phyloP scores from a whole-genome alignment of 2,329 filamentous ascomycete genomes.

The Aspergillus novoparasiticus region DNA sequence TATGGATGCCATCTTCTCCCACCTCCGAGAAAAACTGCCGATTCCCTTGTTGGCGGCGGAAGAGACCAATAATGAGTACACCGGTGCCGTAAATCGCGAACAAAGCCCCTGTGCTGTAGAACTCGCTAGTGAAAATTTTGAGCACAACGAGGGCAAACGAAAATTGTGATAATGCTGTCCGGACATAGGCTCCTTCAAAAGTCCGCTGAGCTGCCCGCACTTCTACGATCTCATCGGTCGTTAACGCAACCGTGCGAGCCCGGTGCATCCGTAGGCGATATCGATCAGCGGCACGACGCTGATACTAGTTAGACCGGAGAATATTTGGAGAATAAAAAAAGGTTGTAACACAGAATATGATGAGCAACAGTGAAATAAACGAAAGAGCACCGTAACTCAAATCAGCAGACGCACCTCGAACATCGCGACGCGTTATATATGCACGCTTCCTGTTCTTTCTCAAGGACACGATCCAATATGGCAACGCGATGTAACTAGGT shows the following conservation, averaged over 20 bases:
- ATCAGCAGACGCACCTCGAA: constrained; percentile 29
- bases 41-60: constrained; percentile 88
- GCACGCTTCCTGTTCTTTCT: neutral
- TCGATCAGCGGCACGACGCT: constrained; percentile 70
- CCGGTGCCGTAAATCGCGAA: constrained; percentile 90
- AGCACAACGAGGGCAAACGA: constrained; percentile 92
- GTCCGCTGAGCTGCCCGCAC: constrained; percentile 93
- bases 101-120: constrained; percentile 94
- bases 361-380: neutral
- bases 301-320: constrained; percentile 15
- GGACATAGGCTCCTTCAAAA: constrained; percentile 95
- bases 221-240: constrained; percentile 83
- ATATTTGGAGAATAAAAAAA: neutral
- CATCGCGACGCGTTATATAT: constrained; percentile 21
- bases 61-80: constrained; percentile 78
- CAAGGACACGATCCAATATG: neutral
- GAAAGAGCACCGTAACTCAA: neutral
- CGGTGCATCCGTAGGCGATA: constrained; percentile 82
- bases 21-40: constrained; percentile 77
- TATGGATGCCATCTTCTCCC: constrained; percentile 61
- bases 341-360: neutral
- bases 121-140: constrained; percentile 95
- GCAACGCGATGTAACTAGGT: neutral
- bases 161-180: constrained; percentile 92
- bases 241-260: constrained; percentile 79